Evolutionary conservation across 1,284 basidiomycete genomes (phyloP), one percentile per base, ranked within the genome.

Genomic region (Vanrija sp.): DNA sequence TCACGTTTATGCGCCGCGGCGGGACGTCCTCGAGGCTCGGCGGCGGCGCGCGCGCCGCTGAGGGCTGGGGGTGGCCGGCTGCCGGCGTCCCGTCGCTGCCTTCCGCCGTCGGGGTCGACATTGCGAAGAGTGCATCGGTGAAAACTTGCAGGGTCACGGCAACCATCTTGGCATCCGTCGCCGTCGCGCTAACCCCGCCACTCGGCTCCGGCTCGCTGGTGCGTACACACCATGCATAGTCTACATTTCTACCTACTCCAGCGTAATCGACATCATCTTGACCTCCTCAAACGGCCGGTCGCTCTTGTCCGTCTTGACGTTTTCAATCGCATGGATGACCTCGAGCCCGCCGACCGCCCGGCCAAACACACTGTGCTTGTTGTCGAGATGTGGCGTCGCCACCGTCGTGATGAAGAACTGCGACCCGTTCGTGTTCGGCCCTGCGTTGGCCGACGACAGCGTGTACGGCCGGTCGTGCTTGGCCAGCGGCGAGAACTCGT

Each of bases 351-450:
- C 73, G 1, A 74, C 74, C 3, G 79, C 81, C 18, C 80, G 71
- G 0, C 82, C 82, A 63, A 84, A 84, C 53, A 84, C 76, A 5
- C 81, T 81, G 60, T 83, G 82, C 69, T 83, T 83, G 57, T 79
- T 75, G 60, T 83, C 81, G 51, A 98, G 80, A 92, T 93, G 97
- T 7, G 93, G 91, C 6, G 91, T 91, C 12, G 94, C 88, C 2
- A 88, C 93, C 3, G 93, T 97, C 3, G 96, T 99, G 73, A 98
- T 94, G 79, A 98, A 98, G 81, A 98, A 98, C 74, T 99, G 95
- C 4, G 66, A 75, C 9, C 79, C 96, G 72, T 98, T 99, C 40
- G 96, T 98, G 52, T 81, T 81, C 1, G 91, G 87, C 1, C 96
- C 73, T 5, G 76, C 76, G 61, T 99, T 99, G n/a, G 96, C 96